Base-by-base conservation (phyloP, 169 alveolate genomes). In the Cryptosporidium ryanae region DNA sequence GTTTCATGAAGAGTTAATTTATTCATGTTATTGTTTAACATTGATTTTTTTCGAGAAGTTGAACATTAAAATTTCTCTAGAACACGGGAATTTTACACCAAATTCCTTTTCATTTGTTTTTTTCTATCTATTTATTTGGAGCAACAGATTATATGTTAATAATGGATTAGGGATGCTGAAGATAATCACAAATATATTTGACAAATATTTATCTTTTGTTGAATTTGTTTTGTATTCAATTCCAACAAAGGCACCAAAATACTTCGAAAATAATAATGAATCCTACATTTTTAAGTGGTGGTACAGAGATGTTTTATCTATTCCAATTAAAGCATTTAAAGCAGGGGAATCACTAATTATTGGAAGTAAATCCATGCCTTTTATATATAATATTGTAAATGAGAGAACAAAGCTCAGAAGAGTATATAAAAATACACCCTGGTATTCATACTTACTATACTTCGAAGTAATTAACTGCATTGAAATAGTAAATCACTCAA, bases 71-170 rank as follows among this genome's bases (percentile, higher is more conserved):
- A 34, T 3, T 70, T 54, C 67, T 2, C 12, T 59, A 5, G 34
- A 17, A 8, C 2, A 18, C 8, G 32, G 61, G n/a, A 59, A 10
- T 55, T n/a, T 27, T 76, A 34, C 6, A 23, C 50, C 46, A 2
- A 31, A 61, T 6, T 21, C n/a, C 8, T n/a, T 59, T 10, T 57
- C 76, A 12, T 65, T 38, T 2, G n/a, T 76, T 32, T 23, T 76
- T 6, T 76, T 57, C 34, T 76, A 76, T 49, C 63, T 76, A 59
- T 59, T 43, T 31, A 76, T 61, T 59, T 76, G 87, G 87, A 54
- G 76, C 25, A 38, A 76, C 13, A 57, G 71, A 55, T 61, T 76
- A 21, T 68, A 66, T 25, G 55, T 8, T 4, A 43, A 29, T 55
- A 25, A 12, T 29, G 31, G 23, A 32, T 12, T 61, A 55, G 46